phyloP scores from a whole-genome alignment of 2,329 filamentous ascomycete genomes.

The Triangularia setosa region DNA sequence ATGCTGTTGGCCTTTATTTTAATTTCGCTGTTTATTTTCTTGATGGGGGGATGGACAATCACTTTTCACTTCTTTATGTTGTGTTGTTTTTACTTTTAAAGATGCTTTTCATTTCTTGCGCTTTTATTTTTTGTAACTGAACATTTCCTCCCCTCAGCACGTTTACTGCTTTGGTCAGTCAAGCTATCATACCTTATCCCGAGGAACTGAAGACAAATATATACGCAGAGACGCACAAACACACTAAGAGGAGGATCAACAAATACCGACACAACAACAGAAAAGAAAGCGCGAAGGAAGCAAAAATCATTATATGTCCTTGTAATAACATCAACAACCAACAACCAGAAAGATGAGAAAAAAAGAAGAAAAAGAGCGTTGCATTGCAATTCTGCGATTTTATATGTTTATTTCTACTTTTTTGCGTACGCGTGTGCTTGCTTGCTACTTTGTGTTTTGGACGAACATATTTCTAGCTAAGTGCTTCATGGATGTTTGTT shows the following conservation, averaged over 20 bases:
- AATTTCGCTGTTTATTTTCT: neutral
- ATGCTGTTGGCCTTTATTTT: neutral
- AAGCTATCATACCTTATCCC: neutral
- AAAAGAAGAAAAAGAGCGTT: neutral
- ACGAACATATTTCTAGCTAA: too few relatives aligned
- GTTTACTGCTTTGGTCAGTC: neutral
- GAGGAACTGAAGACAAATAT: neutral
- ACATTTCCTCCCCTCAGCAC: neutral
- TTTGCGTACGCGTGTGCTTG: neutral
- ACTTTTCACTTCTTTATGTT: neutral
- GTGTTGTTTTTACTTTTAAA: neutral
- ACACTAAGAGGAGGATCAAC: neutral
- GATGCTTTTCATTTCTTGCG: neutral
- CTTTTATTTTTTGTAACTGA: neutral
- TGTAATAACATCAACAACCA: slow-evolving; percentile 5
- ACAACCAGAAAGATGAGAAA: neutral
- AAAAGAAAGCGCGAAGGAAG: neutral
- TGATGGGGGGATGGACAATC: neutral
- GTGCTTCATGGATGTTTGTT: neutral
- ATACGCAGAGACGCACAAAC: neutral
- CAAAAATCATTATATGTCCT: slow-evolving; percentile 2
- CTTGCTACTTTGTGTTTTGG: neutral
- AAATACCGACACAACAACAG: neutral
- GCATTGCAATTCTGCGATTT: neutral
- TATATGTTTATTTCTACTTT: neutral